These are phyloP conservation scores for Medicago ruthenica DNA, from an alignment of 306 rosid species.

Conservation along the genomic window DNA sequence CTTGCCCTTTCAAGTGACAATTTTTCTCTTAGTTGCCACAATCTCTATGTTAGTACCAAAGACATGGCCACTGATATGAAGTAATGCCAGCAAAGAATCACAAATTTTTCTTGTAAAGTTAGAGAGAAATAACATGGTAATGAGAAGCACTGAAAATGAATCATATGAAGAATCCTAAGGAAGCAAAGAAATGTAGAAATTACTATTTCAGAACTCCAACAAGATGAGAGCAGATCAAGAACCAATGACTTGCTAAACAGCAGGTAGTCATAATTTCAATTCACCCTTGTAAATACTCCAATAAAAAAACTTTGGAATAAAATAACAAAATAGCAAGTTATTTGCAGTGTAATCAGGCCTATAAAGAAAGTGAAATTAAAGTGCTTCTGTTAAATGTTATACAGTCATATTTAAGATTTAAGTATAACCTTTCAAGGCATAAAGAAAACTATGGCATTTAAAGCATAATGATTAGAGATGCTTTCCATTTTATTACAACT, in stretches of 20 bases:
- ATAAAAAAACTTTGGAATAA: background rate
- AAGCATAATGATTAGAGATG: too few relatives aligned
- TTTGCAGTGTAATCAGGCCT: slow-evolving; percentile 25
- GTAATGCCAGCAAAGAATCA: slow-evolving; percentile 27
- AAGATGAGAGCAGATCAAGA: background rate
- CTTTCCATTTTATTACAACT: too few relatives aligned
- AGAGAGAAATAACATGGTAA: background rate
- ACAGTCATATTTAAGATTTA: background rate
- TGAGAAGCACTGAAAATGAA: background rate
- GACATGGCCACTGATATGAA: slow-evolving; percentile 34
- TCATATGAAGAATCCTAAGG: slow-evolving; percentile 8
- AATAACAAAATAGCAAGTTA: background rate
- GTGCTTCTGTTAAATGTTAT: slow-evolving; percentile 18
- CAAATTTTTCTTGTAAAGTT: slow-evolving; percentile 28
- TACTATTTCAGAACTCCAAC: background rate
- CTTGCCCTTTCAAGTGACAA: slow-evolving; percentile 48
- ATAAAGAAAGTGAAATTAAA: background rate
- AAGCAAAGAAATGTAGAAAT: slow-evolving; percentile 26
- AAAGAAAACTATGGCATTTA: background rate
- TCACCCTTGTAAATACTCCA: slow-evolving; percentile 26
- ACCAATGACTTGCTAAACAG: background rate
- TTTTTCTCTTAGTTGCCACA: slow-evolving; percentile 45
- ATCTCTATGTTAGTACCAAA: slow-evolving; percentile 11
- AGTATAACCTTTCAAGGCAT: background rate
- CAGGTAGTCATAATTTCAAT: slow-evolving; percentile 16